Conservation (phyloP, 371 early-diverging fungal genomes). For the Rhizopus sp. region DNA sequence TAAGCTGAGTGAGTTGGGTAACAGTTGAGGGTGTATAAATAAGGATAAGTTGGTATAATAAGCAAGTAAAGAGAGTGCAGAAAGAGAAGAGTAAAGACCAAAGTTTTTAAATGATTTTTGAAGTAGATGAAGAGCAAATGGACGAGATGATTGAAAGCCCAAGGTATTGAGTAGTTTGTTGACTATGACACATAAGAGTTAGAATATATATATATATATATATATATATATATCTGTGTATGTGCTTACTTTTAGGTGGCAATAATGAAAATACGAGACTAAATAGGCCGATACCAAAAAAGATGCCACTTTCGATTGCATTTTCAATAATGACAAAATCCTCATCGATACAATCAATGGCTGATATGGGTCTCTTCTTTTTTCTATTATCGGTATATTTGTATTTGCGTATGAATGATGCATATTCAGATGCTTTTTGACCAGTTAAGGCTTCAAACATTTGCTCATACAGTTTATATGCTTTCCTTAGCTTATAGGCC, state of each 20-base stretch:
- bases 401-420: slow-evolving; percentile 8
- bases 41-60: slow-evolving; percentile 52
- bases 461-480: slow-evolving; percentile 50
- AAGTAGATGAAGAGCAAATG: slow-evolving; percentile 47
- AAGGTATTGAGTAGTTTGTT: slow-evolving; percentile 47
- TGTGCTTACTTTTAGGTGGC: slow-evolving; percentile 46
- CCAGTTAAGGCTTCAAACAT: slow-evolving; percentile 47
- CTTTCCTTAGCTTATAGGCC: slow-evolving; percentile 47
- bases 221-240: neutral
- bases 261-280: slow-evolving; percentile 49
- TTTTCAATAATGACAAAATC: slow-evolving; percentile 17
- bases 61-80: slow-evolving; percentile 41
- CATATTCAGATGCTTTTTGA: slow-evolving; percentile 46
- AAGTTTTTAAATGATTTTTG: slow-evolving; percentile 37
- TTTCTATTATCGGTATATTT: neutral
- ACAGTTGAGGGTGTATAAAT: slow-evolving; percentile 45
- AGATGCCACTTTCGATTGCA: slow-evolving; percentile 45
- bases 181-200: slow-evolving; percentile 21
- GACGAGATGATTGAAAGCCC: slow-evolving; percentile 52
- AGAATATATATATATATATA: neutral
- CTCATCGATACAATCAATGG: slow-evolving; percentile 1
- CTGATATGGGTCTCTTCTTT: slow-evolving; percentile 7
- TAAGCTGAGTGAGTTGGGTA: slow-evolving; percentile 40
- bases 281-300: slow-evolving; percentile 49
- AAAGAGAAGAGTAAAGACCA: slow-evolving; percentile 43